Conservation (phyloP, 768 basidiomycete species). For the Tulasnella calospora region DNA sequence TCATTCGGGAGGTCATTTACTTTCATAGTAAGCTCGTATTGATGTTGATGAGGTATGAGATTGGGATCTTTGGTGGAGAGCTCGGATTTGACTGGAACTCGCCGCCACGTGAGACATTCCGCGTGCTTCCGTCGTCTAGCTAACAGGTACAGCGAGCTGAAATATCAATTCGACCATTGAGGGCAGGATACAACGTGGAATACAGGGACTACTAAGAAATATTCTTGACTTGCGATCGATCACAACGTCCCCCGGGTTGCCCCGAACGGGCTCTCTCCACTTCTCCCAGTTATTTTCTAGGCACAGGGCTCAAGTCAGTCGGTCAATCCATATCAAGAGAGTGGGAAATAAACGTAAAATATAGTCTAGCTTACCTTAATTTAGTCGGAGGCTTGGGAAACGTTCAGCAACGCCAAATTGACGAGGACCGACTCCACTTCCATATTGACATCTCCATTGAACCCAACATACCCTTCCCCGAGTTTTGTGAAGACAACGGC, state of each 20-base stretch:
- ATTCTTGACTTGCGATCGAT: too few species aligned
- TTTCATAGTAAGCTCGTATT: not conserved
- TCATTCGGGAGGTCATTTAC: not conserved
- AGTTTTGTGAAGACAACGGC: constrained; percentile 32
- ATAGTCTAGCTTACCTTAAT: not conserved
- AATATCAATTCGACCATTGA: too few species aligned
- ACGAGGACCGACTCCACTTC: constrained; percentile 36
- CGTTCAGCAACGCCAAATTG: constrained; percentile 38
- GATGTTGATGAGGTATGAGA: not conserved
- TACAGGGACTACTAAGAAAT: too few species aligned
- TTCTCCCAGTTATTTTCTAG: too few species aligned
- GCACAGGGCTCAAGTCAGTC: too few species aligned
- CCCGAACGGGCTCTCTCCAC: too few species aligned
- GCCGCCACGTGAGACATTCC: not conserved
- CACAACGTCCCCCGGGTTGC: too few species aligned
- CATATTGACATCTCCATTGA: constrained; percentile 38
- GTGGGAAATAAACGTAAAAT: too few species aligned
- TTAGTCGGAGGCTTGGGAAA: not conserved
- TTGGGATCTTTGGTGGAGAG: not conserved
- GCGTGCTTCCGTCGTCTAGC: not conserved
- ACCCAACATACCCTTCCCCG: constrained; percentile 41
- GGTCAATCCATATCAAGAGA: too few species aligned
- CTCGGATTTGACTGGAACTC: not conserved
- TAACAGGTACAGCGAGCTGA: too few species aligned
- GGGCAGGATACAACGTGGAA: too few species aligned